A percentile compares a stretch with the other conserved stretches of the same genome.
phyloP scores from a whole-genome alignment of 805 yeast species.

The Cephaloascus fragrans region DNA sequence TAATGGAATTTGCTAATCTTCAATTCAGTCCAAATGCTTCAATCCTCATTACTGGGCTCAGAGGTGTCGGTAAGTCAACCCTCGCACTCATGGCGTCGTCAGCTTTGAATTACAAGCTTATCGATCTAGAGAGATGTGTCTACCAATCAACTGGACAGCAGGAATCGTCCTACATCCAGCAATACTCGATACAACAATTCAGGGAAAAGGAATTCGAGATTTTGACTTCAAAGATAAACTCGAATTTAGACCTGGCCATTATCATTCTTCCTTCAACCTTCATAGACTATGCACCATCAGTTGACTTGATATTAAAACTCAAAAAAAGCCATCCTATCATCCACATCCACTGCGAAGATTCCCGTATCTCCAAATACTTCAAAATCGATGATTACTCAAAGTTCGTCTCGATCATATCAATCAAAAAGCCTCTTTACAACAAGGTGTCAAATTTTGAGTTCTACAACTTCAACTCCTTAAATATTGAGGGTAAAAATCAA shows the following conservation, averaged over 20 bases:
- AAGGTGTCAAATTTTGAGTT: conserved; percentile 3
- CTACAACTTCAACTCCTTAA: not conserved
- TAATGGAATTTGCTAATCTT: too few relatives aligned
- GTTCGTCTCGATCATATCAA: conserved; percentile 2
- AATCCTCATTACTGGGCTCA: conserved; percentile 7
- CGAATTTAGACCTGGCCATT: conserved; percentile 3
- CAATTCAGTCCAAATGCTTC: too few relatives aligned
- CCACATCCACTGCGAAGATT: conserved; percentile 9
- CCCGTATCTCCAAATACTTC: conserved; percentile 4
- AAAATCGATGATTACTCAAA: not conserved
- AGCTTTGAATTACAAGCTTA: conserved; percentile 6
- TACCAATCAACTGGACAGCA: conserved; percentile 6
- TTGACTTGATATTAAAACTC: conserved; percentile 3
- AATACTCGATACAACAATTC: conserved; percentile 5
- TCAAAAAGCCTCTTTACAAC: conserved; percentile 3
- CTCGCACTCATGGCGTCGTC: conserved; percentile 11
- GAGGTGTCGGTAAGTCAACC: conserved; percentile 12
- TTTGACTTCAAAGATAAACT: conserved; percentile 2
- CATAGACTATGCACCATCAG: conserved; percentile 4
- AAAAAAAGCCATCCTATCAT: conserved; percentile 4
- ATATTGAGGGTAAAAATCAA: not conserved
- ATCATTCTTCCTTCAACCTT: conserved; percentile 7
- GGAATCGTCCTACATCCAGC: conserved; percentile 5
- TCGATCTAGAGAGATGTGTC: conserved; percentile 9
- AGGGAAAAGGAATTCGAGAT: conserved; percentile 4